Percentiles rank a stretch among this genome's conserved stretches.
phyloP scores from a whole-genome alignment of 768 basidiomycete species.

The Phylloporus arenicola region DNA sequence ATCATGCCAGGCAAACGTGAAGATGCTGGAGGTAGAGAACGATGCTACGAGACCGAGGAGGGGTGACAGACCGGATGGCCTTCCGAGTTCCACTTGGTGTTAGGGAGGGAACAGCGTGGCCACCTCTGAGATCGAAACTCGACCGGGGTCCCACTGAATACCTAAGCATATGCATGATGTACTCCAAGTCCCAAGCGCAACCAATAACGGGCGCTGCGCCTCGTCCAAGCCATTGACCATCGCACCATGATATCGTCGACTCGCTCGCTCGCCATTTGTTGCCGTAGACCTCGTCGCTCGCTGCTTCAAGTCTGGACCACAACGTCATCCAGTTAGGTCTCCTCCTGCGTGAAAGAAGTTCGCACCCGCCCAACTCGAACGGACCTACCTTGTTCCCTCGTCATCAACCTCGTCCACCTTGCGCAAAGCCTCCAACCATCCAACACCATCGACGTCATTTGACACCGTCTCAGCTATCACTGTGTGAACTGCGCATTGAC shows the following conservation, averaged over 20 bases:
- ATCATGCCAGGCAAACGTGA: no score
- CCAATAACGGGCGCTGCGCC: neutral
- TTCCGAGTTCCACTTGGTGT: no score
- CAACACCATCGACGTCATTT: neutral
- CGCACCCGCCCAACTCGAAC: no score
- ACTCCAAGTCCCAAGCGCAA: neutral
- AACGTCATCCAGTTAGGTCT: neutral
- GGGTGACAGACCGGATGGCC: no score
- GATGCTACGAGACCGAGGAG: no score
- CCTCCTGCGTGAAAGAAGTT: no score
- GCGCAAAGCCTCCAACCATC: neutral
- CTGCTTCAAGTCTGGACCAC: neutral
- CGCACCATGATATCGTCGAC: neutral
- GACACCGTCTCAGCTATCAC: neutral
- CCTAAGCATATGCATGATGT: neutral
- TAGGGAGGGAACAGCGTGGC: no score
- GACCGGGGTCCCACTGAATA: no score
- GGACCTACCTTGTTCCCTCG: no score
- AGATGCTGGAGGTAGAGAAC: no score
- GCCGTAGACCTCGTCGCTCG: no score
- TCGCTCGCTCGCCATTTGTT: no score
- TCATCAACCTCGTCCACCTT: neutral
- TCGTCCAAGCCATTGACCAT: neutral
- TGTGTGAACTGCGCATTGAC: neutral
- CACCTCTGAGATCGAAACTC: neutral